These are phyloP conservation scores for Penicillium verhagenii DNA, from an alignment of 495 filamentous ascomycete species.

Conservation along the genomic window DNA sequence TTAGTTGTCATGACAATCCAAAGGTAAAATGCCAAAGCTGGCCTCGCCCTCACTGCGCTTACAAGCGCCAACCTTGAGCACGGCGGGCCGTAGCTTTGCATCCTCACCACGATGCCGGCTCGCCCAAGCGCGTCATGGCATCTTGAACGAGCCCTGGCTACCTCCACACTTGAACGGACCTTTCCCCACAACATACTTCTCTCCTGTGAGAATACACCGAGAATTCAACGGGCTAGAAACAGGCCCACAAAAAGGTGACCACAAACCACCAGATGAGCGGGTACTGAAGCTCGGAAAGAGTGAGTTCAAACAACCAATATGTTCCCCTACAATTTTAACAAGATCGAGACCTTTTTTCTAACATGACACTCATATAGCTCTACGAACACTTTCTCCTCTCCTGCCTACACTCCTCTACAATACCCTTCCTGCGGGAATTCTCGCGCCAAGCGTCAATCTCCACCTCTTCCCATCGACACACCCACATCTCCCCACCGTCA, in stretches of 20 bases:
- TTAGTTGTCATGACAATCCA: slow-evolving; percentile 19
- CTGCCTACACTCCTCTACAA: slow-evolving; percentile 85
- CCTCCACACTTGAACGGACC: slow-evolving; percentile 18
- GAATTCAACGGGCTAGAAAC: slow-evolving; percentile 17
- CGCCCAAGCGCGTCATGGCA: slow-evolving; percentile 33
- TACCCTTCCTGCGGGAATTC: slow-evolving; percentile 76
- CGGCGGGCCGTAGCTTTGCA: slow-evolving; percentile 22
- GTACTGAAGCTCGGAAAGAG: slow-evolving; percentile 89
- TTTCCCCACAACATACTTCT: slow-evolving; percentile 25
- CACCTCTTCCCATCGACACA: slow-evolving; percentile 97
- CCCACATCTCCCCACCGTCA: slow-evolving; percentile 88
- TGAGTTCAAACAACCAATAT: slow-evolving; percentile 35
- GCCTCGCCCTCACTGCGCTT: slow-evolving; percentile 13
- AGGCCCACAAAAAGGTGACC: slow-evolving; percentile 25
- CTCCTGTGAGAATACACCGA: slow-evolving; percentile 15
- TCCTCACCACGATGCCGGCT: slow-evolving; percentile 27
- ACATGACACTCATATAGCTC: slow-evolving; percentile 53
- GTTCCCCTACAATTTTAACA: neutral
- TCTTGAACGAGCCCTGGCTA: slow-evolving; percentile 32
- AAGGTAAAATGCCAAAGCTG: slow-evolving; percentile 39
- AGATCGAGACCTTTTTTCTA: neutral
- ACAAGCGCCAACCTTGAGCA: slow-evolving; percentile 3
- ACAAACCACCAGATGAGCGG: slow-evolving; percentile 66
- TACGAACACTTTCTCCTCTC: slow-evolving; percentile 80
- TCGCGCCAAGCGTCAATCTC: slow-evolving; percentile 85